Evolutionary conservation across 2,329 filamentous ascomycete species (phyloP).

Genomic region (Aspergillus calidoustus): DNA sequence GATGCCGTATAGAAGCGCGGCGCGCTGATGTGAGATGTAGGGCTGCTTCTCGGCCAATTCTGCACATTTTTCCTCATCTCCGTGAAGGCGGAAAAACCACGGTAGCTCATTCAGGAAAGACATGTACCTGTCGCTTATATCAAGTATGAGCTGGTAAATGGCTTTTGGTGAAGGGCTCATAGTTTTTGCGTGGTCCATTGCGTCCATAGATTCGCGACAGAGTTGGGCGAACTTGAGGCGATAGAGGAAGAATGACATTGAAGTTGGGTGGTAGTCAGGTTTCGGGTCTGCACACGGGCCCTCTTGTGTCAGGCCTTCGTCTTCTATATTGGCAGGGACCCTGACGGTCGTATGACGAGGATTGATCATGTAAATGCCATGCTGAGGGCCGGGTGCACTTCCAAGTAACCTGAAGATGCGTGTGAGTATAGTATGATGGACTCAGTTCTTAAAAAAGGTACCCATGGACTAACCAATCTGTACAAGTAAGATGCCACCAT

Average conservation of each 20-base stretch:
- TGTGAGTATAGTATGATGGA: not conserved
- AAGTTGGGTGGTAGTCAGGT: slow-evolving; percentile 5
- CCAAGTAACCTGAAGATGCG: not conserved
- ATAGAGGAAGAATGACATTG: slow-evolving; percentile 2
- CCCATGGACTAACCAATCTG: not conserved
- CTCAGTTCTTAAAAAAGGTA: not conserved
- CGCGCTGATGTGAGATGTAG: not conserved
- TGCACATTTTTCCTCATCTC: not conserved
- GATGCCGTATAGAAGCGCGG: not conserved
- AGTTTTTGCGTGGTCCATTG: not conserved
- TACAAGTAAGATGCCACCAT: slow-evolving; percentile 5
- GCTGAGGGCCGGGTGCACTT: not conserved
- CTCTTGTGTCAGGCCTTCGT: not conserved
- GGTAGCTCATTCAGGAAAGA: not conserved
- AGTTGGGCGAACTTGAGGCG: not conserved
- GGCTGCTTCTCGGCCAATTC: not conserved
- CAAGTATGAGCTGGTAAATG: not conserved
- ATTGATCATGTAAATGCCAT: slow-evolving; percentile 1
- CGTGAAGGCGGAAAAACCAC: not conserved
- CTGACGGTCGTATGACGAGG: not conserved
- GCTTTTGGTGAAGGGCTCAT: not conserved
- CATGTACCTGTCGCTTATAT: not conserved
- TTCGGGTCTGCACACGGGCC: not conserved
- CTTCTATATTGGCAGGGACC: not conserved
- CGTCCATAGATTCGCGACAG: slow-evolving; percentile 1